Evolutionary conservation across 768 basidiomycete species (phyloP).

Genomic region (Cyathus striatus): DNA sequence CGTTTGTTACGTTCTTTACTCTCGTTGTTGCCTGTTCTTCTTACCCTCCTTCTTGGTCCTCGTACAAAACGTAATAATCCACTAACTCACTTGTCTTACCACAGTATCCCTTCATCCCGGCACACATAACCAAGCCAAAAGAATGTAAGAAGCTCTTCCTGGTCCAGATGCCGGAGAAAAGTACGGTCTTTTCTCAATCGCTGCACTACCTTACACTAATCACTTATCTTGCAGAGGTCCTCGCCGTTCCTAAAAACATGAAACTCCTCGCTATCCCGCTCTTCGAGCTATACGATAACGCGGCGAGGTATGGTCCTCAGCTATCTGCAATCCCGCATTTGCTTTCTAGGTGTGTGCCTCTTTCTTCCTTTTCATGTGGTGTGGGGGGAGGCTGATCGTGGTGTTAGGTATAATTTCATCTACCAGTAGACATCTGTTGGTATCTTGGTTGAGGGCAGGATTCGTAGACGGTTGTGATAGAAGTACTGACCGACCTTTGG

Average conservation of each 20-base stretch:
- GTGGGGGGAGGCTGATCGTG: neutral
- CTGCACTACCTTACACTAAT: neutral
- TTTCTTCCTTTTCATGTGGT: neutral
- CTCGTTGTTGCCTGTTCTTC: neutral
- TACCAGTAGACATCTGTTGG: slow-evolving; percentile 65
- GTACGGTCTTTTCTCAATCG: neutral
- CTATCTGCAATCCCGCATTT: slow-evolving; percentile 91
- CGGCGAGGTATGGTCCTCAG: slow-evolving; percentile 92
- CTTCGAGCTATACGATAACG: slow-evolving; percentile 97
- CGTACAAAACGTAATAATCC: too few relatives aligned
- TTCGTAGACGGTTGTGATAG: too few relatives aligned
- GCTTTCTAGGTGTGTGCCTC: slow-evolving; percentile 63
- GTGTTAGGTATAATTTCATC: slow-evolving; percentile 68
- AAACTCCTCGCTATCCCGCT: slow-evolving; percentile 95
- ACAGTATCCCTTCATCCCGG: slow-evolving; percentile 1
- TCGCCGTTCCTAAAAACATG: slow-evolving; percentile 98
- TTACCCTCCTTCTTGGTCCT: neutral
- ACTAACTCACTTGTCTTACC: neutral
- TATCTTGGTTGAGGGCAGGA: too few relatives aligned
- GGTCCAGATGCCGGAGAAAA: neutral
- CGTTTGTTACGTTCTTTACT: neutral
- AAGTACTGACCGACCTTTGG: too few relatives aligned
- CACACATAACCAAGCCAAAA: neutral
- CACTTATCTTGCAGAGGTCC: slow-evolving; percentile 59
- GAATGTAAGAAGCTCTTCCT: slow-evolving; percentile 1